These are phyloP conservation scores for Axilococcus clingmanii DNA, from an alignment of 139 green algal genomes.

Conservation along the genomic window DNA sequence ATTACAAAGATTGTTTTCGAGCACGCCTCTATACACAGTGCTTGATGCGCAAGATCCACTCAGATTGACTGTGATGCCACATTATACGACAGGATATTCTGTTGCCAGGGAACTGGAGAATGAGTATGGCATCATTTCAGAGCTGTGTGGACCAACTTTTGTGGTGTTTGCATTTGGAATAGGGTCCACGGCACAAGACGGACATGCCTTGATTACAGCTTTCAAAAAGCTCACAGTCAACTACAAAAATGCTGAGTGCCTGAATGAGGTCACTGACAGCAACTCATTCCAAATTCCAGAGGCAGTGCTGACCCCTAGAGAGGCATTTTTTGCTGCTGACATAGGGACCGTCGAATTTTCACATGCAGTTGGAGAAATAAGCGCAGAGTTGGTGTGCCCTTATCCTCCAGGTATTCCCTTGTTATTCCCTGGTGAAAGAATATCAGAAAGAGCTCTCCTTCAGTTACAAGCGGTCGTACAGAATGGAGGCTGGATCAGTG, in stretches of 20 bases:
- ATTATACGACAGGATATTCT: slow-evolving; percentile 37
- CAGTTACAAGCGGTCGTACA: slow-evolving; percentile 27
- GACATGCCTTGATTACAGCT: slow-evolving; percentile 24
- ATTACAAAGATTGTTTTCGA: background rate
- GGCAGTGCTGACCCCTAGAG: slow-evolving; percentile 25
- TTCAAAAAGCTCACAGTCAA: slow-evolving; percentile 16
- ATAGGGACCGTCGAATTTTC: slow-evolving; percentile 5
- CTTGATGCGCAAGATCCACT: slow-evolving; percentile 74
- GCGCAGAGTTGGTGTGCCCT: slow-evolving; percentile 74
- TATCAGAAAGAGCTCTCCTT: slow-evolving; percentile 27
- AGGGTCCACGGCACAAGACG: slow-evolving; percentile 38
- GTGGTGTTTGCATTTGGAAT: slow-evolving; percentile 66
- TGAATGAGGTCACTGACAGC: background rate
- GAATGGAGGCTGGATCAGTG: slow-evolving; percentile 41
- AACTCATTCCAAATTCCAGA: background rate
- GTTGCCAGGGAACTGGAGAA: slow-evolving; percentile 40
- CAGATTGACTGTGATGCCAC: slow-evolving; percentile 57
- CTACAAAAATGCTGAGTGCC: too few relatives aligned
- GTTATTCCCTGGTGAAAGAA: slow-evolving; percentile 63
- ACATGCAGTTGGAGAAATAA: slow-evolving; percentile 31
- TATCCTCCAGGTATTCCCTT: slow-evolving; percentile 83
- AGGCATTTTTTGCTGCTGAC: slow-evolving; percentile 41
- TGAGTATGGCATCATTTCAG: slow-evolving; percentile 50
- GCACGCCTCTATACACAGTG: background rate
- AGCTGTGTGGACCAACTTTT: slow-evolving; percentile 58